Percentiles rank a stretch among this genome's conserved stretches.
Evolutionary conservation across 139 green algal species (phyloP).

Genomic region (Axilococcus clingmanii): DNA sequence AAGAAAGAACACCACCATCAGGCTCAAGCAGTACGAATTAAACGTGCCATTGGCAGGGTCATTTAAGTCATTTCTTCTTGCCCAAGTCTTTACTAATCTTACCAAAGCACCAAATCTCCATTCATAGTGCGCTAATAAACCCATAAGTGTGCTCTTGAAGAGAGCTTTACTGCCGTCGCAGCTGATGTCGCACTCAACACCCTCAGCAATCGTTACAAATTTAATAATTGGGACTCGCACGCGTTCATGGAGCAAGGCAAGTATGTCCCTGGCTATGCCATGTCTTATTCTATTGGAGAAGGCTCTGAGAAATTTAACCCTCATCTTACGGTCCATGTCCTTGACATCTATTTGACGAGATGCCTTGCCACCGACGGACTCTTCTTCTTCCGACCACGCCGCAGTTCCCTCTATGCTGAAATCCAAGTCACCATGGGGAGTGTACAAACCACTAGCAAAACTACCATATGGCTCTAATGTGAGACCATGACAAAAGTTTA

Average conservation of each 20-base stretch:
- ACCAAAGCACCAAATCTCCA: slow-evolving; percentile 30
- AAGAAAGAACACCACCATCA: slow-evolving; percentile 53
- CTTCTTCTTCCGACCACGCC: not conserved
- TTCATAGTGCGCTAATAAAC: slow-evolving; percentile 25
- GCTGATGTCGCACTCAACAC: slow-evolving; percentile 44
- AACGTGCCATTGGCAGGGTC: slow-evolving; percentile 56
- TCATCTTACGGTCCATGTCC: not conserved
- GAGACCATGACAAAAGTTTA: slow-evolving; percentile 19
- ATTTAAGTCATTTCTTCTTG: slow-evolving; percentile 55
- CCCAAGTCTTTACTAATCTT: slow-evolving; percentile 71
- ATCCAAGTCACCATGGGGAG: slow-evolving; percentile 32
- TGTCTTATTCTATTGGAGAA: not conserved
- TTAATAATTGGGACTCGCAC: slow-evolving; percentile 55
- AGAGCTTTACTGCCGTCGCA: slow-evolving; percentile 22
- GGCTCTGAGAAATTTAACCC: not conserved
- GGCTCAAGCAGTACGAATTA: slow-evolving; percentile 65
- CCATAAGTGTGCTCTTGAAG: slow-evolving; percentile 18
- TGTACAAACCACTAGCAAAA: slow-evolving; percentile 35
- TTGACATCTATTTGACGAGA: not conserved
- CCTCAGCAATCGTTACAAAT: slow-evolving; percentile 18
- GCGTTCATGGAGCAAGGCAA: slow-evolving; percentile 19
- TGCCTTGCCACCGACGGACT: not conserved
- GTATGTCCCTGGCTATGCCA: not conserved
- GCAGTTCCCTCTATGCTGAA: slow-evolving; percentile 26
- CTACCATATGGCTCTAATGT: slow-evolving; percentile 6